Evolutionary conservation across 345 rosid genomes (phyloP).

Genomic region (Arabis hirsuta): DNA sequence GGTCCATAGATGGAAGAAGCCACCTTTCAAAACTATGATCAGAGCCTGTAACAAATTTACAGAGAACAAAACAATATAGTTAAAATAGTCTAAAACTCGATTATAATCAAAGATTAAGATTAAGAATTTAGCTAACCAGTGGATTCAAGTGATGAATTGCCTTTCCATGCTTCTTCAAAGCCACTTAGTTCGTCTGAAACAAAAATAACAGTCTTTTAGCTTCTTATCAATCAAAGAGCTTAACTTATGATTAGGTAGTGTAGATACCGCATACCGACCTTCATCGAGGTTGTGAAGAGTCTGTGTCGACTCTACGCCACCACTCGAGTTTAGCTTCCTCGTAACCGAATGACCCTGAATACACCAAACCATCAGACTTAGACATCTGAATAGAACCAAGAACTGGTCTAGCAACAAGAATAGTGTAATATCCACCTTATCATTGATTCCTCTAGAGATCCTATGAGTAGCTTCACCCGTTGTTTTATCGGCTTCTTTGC

Average conservation of each 20-base stretch:
- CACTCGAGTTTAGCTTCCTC: constrained; percentile 71
- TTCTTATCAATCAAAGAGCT: not conserved
- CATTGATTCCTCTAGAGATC: constrained; percentile 79
- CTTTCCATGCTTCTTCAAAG: constrained; percentile 73
- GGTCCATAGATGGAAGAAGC: constrained; percentile 51
- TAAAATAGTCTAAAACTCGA: not conserved
- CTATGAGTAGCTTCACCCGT: constrained; percentile 82
- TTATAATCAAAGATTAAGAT: no score
- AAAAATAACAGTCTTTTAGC: not conserved
- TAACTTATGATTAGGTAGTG: not conserved
- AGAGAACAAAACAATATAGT: constrained; percentile 1
- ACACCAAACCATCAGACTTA: constrained; percentile 15
- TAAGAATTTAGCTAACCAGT: constrained; percentile 22
- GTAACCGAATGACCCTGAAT: constrained; percentile 77
- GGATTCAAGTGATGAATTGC: constrained; percentile 48
- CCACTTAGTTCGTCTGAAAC: constrained; percentile 63
- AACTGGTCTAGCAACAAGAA: not conserved
- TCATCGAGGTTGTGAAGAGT: constrained; percentile 74
- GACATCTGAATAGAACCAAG: not conserved
- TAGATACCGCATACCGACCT: constrained; percentile 48
- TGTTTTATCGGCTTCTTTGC: constrained; percentile 76
- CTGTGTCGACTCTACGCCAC: constrained; percentile 78
- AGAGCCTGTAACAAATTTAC: constrained; percentile 34
- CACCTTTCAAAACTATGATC: constrained; percentile 45
- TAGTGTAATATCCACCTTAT: constrained; percentile 56